Conservation (phyloP, 768 basidiomycete genomes). For the Suillus tomentosus region DNA sequence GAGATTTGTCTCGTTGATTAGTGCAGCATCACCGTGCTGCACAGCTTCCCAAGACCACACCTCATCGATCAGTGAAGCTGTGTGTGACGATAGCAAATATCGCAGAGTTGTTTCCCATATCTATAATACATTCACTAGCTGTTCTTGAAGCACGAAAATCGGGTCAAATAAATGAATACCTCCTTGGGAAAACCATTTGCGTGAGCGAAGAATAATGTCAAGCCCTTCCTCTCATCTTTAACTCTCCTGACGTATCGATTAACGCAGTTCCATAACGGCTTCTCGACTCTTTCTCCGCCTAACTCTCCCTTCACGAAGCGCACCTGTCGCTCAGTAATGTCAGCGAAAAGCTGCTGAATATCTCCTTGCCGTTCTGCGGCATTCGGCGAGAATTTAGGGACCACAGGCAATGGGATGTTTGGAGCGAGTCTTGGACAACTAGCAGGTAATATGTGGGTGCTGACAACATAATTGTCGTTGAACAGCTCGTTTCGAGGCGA, state of each 20-base stretch:
- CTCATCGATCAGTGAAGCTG: slow-evolving; percentile 55
- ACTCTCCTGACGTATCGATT: slow-evolving; percentile 62
- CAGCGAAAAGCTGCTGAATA: slow-evolving; percentile 17
- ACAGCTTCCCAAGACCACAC: slow-evolving; percentile 85
- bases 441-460: slow-evolving; percentile 33
- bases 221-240: slow-evolving; percentile 31
- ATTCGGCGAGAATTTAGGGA: slow-evolving; percentile 18
- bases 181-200: slow-evolving; percentile 91
- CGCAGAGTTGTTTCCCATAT: slow-evolving; percentile 76
- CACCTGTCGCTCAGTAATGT: slow-evolving; percentile 21
- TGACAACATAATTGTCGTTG: slow-evolving; percentile 25
- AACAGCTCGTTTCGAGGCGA: slow-evolving; percentile 23
- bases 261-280: slow-evolving; percentile 64
- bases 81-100: slow-evolving; percentile 47
- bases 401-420: slow-evolving; percentile 25
- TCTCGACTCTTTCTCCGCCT: slow-evolving; percentile 21
- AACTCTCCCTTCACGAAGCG: slow-evolving; percentile 20
- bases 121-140: slow-evolving; percentile 38
- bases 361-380: slow-evolving; percentile 17
- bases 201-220: slow-evolving; percentile 79
- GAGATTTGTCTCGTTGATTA: slow-evolving; percentile 61
- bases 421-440: slow-evolving; percentile 29
- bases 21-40: slow-evolving; percentile 81
- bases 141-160: neutral
- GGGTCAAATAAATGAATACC: slow-evolving; percentile 37